These are phyloP conservation scores for Fusarium sp. DNA, from an alignment of 2,329 filamentous ascomycete genomes.

Conservation along the genomic window DNA sequence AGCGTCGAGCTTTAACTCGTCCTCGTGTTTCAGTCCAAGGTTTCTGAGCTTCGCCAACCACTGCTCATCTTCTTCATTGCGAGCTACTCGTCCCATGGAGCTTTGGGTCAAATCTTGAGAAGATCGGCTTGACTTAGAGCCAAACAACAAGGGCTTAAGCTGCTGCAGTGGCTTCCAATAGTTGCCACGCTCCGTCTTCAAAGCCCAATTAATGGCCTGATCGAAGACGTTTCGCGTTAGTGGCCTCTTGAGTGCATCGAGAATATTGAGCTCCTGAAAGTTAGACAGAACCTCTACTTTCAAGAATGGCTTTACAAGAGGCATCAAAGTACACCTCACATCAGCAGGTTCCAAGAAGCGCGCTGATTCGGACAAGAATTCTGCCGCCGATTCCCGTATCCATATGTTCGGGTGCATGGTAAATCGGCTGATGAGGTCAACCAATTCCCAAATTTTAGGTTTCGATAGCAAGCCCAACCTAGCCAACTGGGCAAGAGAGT, in stretches of 20 bases:
- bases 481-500: slow-evolving; percentile 89
- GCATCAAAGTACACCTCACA: slow-evolving; percentile 83
- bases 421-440: slow-evolving; percentile 85
- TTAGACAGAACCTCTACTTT: slow-evolving; percentile 75
- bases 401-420: slow-evolving; percentile 94
- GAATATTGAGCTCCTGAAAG: slow-evolving; percentile 77
- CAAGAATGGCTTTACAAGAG: slow-evolving; percentile 83
- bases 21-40: slow-evolving; percentile 82
- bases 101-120: slow-evolving; percentile 67
- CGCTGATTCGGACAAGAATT: slow-evolving; percentile 83
- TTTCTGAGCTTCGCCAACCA: slow-evolving; percentile 90
- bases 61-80: slow-evolving; percentile 92
- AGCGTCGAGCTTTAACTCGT: slow-evolving; percentile 89
- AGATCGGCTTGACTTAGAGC: slow-evolving; percentile 68
- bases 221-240: slow-evolving; percentile 85
- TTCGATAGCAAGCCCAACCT: slow-evolving; percentile 88
- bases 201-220: slow-evolving; percentile 86
- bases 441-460: slow-evolving; percentile 86
- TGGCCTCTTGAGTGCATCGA: slow-evolving; percentile 87
- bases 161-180: slow-evolving; percentile 88
- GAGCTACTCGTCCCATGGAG: slow-evolving; percentile 72
- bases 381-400: slow-evolving; percentile 89
- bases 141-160: slow-evolving; percentile 73
- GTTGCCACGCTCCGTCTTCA: slow-evolving; percentile 80
- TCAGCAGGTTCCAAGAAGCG: slow-evolving; percentile 83